These are phyloP conservation scores for Solanum appendiculatum DNA, from an alignment of 257 asterid genomes.

Conservation along the genomic window DNA sequence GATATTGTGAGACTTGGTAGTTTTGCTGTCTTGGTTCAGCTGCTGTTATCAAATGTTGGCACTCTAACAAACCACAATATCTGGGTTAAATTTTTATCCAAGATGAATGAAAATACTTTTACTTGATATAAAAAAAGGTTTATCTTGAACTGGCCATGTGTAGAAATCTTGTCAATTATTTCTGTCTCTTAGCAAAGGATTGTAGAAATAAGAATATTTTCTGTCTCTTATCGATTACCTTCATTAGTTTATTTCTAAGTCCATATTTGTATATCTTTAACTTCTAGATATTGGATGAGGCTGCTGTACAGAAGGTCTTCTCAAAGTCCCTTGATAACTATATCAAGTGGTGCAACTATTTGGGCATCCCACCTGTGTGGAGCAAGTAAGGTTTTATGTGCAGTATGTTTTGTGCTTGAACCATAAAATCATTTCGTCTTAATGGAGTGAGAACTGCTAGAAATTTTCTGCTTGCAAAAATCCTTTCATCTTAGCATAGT, in stretches of 20 bases:
- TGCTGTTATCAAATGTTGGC: not conserved
- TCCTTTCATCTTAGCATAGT: not conserved
- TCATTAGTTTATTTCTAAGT: not conserved
- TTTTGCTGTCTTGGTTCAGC: not conserved
- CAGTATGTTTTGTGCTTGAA: not conserved
- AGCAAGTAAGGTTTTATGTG: constrained; percentile 59
- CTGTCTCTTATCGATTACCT: not conserved
- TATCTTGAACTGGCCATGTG: not conserved
- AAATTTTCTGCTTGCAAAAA: not conserved
- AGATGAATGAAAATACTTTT: not conserved
- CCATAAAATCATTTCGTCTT: not conserved
- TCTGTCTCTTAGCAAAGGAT: not conserved
- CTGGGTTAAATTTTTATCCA: not conserved
- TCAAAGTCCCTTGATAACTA: constrained; percentile 90
- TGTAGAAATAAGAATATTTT: not conserved
- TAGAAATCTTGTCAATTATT: not conserved
- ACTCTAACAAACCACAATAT: not conserved
- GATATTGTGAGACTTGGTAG: not conserved
- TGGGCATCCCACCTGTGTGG: constrained; percentile 83
- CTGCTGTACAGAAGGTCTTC: constrained; percentile 82
- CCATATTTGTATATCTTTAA: not conserved
- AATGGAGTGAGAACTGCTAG: not conserved
- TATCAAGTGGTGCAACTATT: constrained; percentile 86
- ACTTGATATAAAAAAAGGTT: not conserved
- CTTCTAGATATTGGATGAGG: constrained; percentile 89